Percentiles rank a stretch among this genome's conserved stretches.
Conservation (phyloP, 164 flowering plant species). For the Tinospora cordifolia region DNA sequence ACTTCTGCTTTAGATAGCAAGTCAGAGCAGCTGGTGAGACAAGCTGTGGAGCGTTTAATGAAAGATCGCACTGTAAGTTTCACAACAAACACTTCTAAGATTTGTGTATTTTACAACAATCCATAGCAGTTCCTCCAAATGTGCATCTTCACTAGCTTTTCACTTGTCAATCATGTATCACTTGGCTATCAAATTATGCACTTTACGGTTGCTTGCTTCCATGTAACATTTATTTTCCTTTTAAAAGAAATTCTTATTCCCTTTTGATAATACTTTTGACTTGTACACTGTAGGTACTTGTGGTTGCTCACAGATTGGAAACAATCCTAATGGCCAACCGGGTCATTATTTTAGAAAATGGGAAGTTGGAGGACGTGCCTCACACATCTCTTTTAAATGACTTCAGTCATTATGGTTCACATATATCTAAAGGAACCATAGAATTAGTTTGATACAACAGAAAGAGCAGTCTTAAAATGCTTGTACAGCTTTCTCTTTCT, state of each 20-base stretch:
- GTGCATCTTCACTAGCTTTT: no score
- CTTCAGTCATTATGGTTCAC: slow-evolving; percentile 19
- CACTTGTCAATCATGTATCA: background rate
- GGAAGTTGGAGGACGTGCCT: slow-evolving; percentile 54
- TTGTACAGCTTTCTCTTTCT: no score
- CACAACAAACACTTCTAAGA: background rate
- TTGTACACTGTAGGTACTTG: slow-evolving; percentile 43
- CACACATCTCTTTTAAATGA: slow-evolving; percentile 31
- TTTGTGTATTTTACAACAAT: background rate
- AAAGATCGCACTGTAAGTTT: slow-evolving; percentile 69
- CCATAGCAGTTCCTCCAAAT: no score
- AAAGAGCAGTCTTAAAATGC: no score
- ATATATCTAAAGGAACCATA: slow-evolving; percentile 27
- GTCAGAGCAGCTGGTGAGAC: slow-evolving; percentile 86
- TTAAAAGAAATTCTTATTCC: background rate
- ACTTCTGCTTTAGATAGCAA: slow-evolving; percentile 89
- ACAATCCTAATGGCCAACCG: slow-evolving; percentile 74
- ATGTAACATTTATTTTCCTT: background rate
- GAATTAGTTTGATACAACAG: background rate
- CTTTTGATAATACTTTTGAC: background rate
- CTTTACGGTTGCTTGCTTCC: no score
- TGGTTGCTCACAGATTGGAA: slow-evolving; percentile 78
- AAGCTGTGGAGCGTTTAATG: slow-evolving; percentile 71
- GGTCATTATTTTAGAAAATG: slow-evolving; percentile 47
- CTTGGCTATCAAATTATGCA: no score